Conservation (phyloP, 805 yeast species). For the Ogataea nakhonphanomensis region DNA sequence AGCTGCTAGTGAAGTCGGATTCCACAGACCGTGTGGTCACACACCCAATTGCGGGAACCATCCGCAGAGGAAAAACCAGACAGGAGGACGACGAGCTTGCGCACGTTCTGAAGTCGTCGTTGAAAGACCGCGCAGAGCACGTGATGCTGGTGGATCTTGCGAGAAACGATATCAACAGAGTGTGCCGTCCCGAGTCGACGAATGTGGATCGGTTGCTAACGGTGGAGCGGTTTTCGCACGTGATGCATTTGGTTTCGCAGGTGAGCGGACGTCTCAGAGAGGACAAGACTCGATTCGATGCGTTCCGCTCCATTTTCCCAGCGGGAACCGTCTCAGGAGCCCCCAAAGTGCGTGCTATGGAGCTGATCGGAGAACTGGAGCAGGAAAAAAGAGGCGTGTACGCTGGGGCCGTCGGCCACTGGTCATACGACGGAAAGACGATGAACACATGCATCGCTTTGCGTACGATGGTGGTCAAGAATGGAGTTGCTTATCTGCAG, state of each 20-base stretch:
- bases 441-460: slow-evolving; percentile 98
- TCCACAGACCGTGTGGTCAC: slow-evolving; percentile 70
- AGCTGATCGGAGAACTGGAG: slow-evolving; percentile 84
- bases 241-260: slow-evolving; percentile 92
- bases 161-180: slow-evolving; percentile 90
- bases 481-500: slow-evolving; percentile 87
- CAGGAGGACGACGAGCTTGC: slow-evolving; percentile 92
- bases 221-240: slow-evolving; percentile 93
- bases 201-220: slow-evolving; percentile 84
- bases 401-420: slow-evolving; percentile 98
- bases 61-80: slow-evolving; percentile 81
- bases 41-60: slow-evolving; percentile 98
- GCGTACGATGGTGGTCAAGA: slow-evolving; percentile 94
- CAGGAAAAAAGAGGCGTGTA: slow-evolving; percentile 92
- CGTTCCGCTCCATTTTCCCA: slow-evolving; percentile 96
- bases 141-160: slow-evolving; percentile 98
- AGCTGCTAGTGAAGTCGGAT: slow-evolving; percentile 82
- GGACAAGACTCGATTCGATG: slow-evolving; percentile 90
- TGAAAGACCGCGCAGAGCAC: slow-evolving; percentile 96
- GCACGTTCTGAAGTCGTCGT: slow-evolving; percentile 61
- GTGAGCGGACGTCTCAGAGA: slow-evolving; percentile 86
- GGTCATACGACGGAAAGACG: slow-evolving; percentile 92
- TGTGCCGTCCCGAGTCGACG: slow-evolving; percentile 84
- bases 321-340: slow-evolving; percentile 99
- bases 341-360: slow-evolving; percentile 97